Conservation (phyloP, 2,329 filamentous ascomycete genomes). For the Sporothrix sp. region DNA sequence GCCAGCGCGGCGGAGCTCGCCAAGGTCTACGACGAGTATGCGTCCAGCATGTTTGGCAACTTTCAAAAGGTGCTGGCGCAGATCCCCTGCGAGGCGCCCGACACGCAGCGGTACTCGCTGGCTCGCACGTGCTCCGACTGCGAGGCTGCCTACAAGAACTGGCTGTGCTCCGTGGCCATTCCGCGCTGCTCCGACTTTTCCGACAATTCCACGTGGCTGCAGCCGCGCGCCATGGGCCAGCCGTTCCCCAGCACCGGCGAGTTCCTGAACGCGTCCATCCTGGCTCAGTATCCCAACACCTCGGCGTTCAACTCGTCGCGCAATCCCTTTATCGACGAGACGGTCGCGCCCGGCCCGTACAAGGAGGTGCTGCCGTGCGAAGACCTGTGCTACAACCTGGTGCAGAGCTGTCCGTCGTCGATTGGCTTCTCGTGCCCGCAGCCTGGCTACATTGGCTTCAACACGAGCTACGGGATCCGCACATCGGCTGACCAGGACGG, state of each 20-base stretch:
- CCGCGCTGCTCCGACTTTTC: constrained; percentile 81
- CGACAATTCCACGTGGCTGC: constrained; percentile 42
- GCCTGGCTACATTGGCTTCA: constrained; percentile 31
- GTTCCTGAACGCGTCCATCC: constrained; percentile 32
- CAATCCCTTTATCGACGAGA: constrained; percentile 60
- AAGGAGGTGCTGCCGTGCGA: constrained; percentile 86
- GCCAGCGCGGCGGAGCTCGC: constrained; percentile 53
- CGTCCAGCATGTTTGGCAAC: constrained; percentile 57
- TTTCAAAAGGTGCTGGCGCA: constrained; percentile 78
- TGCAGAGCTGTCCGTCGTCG: constrained; percentile 70
- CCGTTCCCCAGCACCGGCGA: constrained; percentile 59
- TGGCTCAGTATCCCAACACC: constrained; percentile 20
- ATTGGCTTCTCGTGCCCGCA: constrained; percentile 68
- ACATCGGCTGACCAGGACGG: constrained; percentile 17
- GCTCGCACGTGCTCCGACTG: constrained; percentile 69
- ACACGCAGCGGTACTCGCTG: constrained; percentile 71
- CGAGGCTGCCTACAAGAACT: constrained; percentile 72
- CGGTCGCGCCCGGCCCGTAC: constrained; percentile 76
- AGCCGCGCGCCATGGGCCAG: constrained; percentile 61
- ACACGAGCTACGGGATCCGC: constrained; percentile 36
- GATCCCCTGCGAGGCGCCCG: constrained; percentile 69
- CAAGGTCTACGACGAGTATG: constrained; percentile 68
- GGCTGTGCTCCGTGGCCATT: constrained; percentile 89
- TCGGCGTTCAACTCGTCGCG: constrained; percentile 49
- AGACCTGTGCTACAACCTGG: constrained; percentile 77